phyloP scores from a whole-genome alignment of 1,284 basidiomycete genomes.

The Trichosporon faecale region DNA sequence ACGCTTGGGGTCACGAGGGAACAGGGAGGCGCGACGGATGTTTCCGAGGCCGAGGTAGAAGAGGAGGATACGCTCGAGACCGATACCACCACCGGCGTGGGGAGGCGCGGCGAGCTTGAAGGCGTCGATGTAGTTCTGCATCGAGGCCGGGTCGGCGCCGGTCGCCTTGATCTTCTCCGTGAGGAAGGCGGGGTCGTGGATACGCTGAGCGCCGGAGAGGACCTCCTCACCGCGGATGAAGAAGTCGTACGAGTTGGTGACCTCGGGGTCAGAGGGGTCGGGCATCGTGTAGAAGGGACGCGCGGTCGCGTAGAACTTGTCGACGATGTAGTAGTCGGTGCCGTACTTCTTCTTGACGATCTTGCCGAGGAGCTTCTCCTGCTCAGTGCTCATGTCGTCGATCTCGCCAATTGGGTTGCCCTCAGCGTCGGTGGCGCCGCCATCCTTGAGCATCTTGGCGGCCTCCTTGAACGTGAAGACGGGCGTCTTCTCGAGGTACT shows the following conservation, averaged over 20 bases:
- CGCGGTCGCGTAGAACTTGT: slow-evolving; percentile 79
- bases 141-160: slow-evolving; percentile 74
- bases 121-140: slow-evolving; percentile 88
- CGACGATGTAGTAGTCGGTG: slow-evolving; percentile 96
- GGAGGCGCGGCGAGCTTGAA: slow-evolving; percentile 93
- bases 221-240: slow-evolving; percentile 99
- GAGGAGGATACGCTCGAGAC: slow-evolving; percentile 94
- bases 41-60: slow-evolving; percentile 88
- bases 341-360: slow-evolving; percentile 88
- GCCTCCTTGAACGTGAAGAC: slow-evolving; percentile 83
- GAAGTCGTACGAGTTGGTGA: slow-evolving; percentile 99
- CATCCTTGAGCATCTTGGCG: slow-evolving; percentile 75
- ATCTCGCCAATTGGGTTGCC: slow-evolving; percentile 60
- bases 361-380: slow-evolving; percentile 86
- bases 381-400: slow-evolving; percentile 71
- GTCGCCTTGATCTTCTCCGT: slow-evolving; percentile 72
- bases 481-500: slow-evolving; percentile 76
- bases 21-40: slow-evolving; percentile 87
- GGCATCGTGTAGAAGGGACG: slow-evolving; percentile 99
- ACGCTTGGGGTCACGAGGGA: slow-evolving; percentile 83
- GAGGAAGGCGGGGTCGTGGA: slow-evolving; percentile 84
- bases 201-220: slow-evolving; percentile 92
- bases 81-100: slow-evolving; percentile 60
- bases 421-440: slow-evolving; percentile 62
- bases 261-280: slow-evolving; percentile 77